Percentiles rank a stretch among this genome's conserved stretches.
These are phyloP conservation scores for Hypocrella siamensis DNA, from an alignment of 2,329 filamentous ascomycete genomes.

Conservation along the genomic window DNA sequence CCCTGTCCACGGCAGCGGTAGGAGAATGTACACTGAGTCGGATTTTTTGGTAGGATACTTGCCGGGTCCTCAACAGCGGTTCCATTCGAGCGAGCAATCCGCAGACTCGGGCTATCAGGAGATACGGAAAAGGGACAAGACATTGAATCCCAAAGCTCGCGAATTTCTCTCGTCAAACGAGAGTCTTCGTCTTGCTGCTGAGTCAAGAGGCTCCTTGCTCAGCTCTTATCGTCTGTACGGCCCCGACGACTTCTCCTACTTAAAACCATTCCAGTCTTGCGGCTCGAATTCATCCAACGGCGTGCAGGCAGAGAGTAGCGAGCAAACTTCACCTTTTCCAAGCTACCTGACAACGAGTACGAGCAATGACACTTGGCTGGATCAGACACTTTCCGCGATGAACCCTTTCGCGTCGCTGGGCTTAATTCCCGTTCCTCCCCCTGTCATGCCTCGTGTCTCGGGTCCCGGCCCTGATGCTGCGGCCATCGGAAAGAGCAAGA, in stretches of 20 bases:
- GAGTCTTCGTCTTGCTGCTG: background rate
- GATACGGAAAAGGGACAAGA: background rate
- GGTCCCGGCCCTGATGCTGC: background rate
- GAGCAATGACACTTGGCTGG: too few species aligned
- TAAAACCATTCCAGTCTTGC: background rate
- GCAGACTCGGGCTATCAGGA: background rate
- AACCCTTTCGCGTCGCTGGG: background rate
- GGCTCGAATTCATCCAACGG: too few species aligned
- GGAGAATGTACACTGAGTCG: constrained; percentile 6
- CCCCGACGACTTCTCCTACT: background rate
- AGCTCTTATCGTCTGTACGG: background rate
- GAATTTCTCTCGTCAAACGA: constrained; percentile 6
- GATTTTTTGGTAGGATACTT: constrained; percentile 4
- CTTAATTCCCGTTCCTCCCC: background rate
- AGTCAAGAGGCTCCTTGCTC: background rate
- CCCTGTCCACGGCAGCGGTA: constrained; percentile 1
- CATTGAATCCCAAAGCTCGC: constrained; percentile 7
- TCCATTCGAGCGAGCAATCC: background rate
- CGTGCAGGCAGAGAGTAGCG: too few species aligned
- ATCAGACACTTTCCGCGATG: background rate
- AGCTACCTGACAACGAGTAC: too few species aligned
- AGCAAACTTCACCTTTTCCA: too few species aligned
- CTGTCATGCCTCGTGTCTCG: background rate
- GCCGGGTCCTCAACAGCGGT: background rate
- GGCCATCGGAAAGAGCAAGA: too few species aligned